Evolutionary conservation across 108 stramenopile species (phyloP).

Genomic region (Nitzschia sp.): DNA sequence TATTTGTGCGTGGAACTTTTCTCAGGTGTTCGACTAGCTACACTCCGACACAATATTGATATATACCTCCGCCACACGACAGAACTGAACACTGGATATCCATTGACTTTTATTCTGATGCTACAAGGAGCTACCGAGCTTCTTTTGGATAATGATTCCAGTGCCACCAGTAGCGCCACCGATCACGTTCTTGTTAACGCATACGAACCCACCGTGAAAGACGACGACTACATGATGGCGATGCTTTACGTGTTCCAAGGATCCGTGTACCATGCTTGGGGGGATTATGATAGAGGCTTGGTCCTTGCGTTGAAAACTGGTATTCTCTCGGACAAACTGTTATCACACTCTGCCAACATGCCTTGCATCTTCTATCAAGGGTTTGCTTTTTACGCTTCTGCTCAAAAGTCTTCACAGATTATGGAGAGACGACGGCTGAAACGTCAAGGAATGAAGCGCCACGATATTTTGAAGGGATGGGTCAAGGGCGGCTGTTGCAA

Average conservation of each 20-base stretch:
- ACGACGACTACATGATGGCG: neutral
- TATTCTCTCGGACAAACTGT: neutral
- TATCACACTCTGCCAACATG: neutral
- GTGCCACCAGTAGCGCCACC: neutral
- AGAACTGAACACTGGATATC: neutral
- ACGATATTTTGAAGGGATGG: neutral
- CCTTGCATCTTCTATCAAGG: neutral
- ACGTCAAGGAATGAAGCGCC: neutral
- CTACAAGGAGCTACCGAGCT: neutral
- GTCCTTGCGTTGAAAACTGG: neutral
- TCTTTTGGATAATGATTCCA: neutral
- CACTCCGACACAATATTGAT: neutral
- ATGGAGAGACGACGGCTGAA: neutral
- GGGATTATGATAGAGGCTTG: neutral
- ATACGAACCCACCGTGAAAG: neutral
- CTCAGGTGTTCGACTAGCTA: neutral
- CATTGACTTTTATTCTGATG: neutral
- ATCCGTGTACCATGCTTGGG: neutral
- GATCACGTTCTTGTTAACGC: neutral
- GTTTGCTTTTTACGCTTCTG: neutral
- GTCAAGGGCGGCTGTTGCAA: conserved; percentile 6
- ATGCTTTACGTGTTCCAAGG: neutral
- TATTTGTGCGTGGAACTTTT: neutral
- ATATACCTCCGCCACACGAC: neutral
- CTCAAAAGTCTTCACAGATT: neutral